phyloP scores from a whole-genome alignment of 1,284 basidiomycete species.

The Melampsora larici-populina region DNA sequence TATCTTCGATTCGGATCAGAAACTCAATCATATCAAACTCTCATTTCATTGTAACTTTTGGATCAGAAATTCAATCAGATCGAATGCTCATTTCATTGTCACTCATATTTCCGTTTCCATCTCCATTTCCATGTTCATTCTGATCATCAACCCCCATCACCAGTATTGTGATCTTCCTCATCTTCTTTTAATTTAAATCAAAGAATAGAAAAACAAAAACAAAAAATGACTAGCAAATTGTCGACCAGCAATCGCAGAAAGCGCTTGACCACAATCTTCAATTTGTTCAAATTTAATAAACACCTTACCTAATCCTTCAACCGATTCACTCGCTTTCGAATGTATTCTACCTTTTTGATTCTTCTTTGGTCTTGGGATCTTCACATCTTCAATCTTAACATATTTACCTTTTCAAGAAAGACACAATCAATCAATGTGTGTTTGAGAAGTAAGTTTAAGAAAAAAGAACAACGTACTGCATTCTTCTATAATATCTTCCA shows the following conservation, averaged over 20 bases:
- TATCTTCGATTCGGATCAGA: no score
- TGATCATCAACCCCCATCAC: no score
- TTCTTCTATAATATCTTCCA: conserved; percentile 92
- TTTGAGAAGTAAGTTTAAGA: neutral
- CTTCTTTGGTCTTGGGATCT: conserved; percentile 74
- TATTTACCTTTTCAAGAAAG: conserved; percentile 59
- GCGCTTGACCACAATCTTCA: conserved; percentile 49
- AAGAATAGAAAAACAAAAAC: no score
- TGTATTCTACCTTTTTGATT: conserved; percentile 50
- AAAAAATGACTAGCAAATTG: conserved; percentile 46
- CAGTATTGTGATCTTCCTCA: no score
- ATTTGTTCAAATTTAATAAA: conserved; percentile 51
- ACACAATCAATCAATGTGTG: no score
- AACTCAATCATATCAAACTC: no score
- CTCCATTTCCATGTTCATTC: no score
- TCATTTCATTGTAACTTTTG: no score
- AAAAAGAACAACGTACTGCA: conserved; percentile 56
- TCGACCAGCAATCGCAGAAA: conserved; percentile 50
- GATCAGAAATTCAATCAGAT: no score
- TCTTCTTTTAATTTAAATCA: no score
- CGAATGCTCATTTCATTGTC: no score
- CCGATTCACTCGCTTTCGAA: conserved; percentile 48
- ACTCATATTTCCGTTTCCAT: no score
- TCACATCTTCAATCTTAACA: conserved; percentile 76
- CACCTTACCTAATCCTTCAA: conserved; percentile 52